Conservation (phyloP, 805 yeast species). For the Hemisphaericaspora nanyangensis region DNA sequence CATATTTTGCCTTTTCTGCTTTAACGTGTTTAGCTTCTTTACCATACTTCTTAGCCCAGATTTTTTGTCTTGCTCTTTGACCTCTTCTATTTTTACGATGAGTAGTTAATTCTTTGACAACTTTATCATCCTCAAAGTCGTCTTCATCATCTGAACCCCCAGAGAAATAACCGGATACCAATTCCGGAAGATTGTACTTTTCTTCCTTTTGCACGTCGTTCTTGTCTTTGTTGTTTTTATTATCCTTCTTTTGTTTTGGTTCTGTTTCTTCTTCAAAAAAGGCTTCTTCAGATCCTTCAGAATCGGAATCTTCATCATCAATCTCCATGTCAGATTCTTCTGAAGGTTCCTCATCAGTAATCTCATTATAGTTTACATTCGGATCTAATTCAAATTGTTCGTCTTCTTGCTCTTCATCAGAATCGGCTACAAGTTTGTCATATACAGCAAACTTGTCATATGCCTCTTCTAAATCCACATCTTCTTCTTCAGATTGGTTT, state of each 20-base stretch:
- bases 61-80: slow-evolving; percentile 93
- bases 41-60: slow-evolving; percentile 94
- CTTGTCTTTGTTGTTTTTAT: slow-evolving; percentile 15
- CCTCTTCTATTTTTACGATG: slow-evolving; percentile 89
- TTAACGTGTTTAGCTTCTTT: slow-evolving; percentile 75
- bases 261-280: slow-evolving; percentile 32
- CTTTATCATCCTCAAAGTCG: slow-evolving; percentile 40
- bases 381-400: slow-evolving; percentile 30
- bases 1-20: slow-evolving; percentile 54
- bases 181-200: slow-evolving; percentile 53
- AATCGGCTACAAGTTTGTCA: slow-evolving; percentile 40
- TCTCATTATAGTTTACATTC: slow-evolving; percentile 48
- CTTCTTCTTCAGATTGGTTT: slow-evolving; percentile 9
- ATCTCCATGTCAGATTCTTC: slow-evolving; percentile 23
- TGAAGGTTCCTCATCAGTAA: slow-evolving; percentile 64
- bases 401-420: slow-evolving; percentile 26
- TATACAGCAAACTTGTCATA: slow-evolving; percentile 31
- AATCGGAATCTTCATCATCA: slow-evolving; percentile 24
- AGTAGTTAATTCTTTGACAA: slow-evolving; percentile 50
- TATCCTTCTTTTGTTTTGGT: slow-evolving; percentile 6
- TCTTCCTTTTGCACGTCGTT: slow-evolving; percentile 21
- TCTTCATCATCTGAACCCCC: slow-evolving; percentile 73
- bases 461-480: slow-evolving; percentile 21
- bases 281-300: slow-evolving; percentile 21
- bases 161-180: slow-evolving; percentile 78